These are phyloP conservation scores for Prunus armeniaca DNA, from an alignment of 306 rosid species.

Conservation along the genomic window DNA sequence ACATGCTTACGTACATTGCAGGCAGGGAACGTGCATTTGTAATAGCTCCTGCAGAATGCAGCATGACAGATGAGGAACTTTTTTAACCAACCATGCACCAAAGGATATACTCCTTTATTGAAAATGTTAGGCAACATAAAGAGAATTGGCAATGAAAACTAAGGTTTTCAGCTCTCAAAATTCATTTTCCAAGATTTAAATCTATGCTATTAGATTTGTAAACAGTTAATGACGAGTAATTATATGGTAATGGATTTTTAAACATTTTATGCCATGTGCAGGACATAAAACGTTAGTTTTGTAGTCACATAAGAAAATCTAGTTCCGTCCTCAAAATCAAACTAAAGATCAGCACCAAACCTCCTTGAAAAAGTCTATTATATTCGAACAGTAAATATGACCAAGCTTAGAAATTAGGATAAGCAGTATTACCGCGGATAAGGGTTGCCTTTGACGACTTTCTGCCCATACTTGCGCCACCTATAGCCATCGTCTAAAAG, in stretches of 20 bases:
- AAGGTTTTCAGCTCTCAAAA: background rate
- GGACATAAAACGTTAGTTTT: background rate
- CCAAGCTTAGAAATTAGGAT: slow-evolving; percentile 10
- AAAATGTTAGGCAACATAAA: background rate
- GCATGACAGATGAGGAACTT: slow-evolving; percentile 14
- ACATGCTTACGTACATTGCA: slow-evolving; percentile 88
- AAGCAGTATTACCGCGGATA: slow-evolving; percentile 63
- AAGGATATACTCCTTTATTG: background rate
- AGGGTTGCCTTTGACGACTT: slow-evolving; percentile 82
- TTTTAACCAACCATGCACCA: background rate
- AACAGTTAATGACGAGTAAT: background rate
- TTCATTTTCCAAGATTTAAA: background rate
- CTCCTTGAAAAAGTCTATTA: background rate
- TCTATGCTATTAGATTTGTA: background rate
- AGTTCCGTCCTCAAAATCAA: background rate
- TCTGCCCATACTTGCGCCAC: slow-evolving; percentile 90
- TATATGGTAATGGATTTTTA: background rate
- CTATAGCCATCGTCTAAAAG: slow-evolving; percentile 81
- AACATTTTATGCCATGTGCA: no score
- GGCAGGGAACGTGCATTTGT: slow-evolving; percentile 75
- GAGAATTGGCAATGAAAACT: background rate
- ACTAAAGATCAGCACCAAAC: background rate
- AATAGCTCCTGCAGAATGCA: slow-evolving; percentile 68
- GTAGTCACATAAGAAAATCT: background rate
- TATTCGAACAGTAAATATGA: background rate